These are phyloP conservation scores for Eucalyptus tenuipes DNA, from an alignment of 345 rosid species.

Conservation along the genomic window DNA sequence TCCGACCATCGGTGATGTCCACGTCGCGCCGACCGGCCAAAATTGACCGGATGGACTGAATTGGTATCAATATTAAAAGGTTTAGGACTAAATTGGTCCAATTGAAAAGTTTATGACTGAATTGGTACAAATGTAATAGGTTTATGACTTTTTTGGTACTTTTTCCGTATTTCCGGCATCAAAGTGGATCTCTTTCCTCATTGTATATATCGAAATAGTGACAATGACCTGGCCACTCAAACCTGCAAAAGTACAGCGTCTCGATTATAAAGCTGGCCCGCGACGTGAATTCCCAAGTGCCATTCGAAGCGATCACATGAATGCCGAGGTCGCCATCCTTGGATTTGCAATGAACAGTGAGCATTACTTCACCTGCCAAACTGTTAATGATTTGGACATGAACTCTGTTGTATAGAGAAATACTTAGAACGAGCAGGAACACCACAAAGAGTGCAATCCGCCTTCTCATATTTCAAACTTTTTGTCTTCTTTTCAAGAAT, in stretches of 20 bases:
- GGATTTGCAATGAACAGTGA: neutral
- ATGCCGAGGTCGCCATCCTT: neutral
- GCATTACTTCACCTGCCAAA: neutral
- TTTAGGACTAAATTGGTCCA: too few species aligned
- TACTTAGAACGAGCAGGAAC: neutral
- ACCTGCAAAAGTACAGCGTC: neutral
- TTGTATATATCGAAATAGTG: neutral
- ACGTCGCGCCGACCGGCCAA: too few species aligned
- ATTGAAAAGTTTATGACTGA: too few species aligned
- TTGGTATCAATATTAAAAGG: too few species aligned
- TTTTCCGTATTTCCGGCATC: neutral
- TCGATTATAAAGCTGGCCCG: neutral
- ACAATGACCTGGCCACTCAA: neutral
- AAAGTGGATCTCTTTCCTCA: neutral
- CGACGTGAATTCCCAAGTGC: neutral
- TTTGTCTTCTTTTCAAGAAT: neutral
- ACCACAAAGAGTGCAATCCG: neutral
- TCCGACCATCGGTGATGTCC: too few species aligned
- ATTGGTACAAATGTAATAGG: too few species aligned
- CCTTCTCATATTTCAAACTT: neutral
- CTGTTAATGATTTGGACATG: neutral
- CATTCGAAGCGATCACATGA: neutral
- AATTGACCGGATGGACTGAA: too few species aligned
- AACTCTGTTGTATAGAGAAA: neutral
- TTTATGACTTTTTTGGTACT: too few species aligned